A percentile compares a stretch with the other conserved stretches of the same genome.
Evolutionary conservation across 108 stramenopile genomes (phyloP).

Genomic region (Nitzschia putrida): DNA sequence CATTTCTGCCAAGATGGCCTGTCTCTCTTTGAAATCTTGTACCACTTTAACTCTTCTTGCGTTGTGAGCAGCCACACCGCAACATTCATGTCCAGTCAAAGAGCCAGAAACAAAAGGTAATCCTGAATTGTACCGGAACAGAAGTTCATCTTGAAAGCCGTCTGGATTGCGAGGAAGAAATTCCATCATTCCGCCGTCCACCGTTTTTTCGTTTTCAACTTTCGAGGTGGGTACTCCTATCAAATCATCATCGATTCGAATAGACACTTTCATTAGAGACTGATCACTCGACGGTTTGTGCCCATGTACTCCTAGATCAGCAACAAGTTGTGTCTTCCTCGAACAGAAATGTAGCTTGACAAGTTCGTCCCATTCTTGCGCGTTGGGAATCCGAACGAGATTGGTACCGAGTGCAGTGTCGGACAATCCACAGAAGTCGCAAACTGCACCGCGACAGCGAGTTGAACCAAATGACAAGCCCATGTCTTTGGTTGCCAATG

Average conservation of each 20-base stretch:
- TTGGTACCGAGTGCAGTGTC: slow-evolving; percentile 76
- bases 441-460: slow-evolving; percentile 55
- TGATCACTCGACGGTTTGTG: neutral
- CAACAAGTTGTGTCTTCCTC: slow-evolving; percentile 58
- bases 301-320: slow-evolving; percentile 36
- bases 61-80: slow-evolving; percentile 78
- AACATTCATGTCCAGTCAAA: slow-evolving; percentile 82
- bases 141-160: slow-evolving; percentile 73
- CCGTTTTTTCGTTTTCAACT: slow-evolving; percentile 37
- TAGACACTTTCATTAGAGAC: slow-evolving; percentile 46
- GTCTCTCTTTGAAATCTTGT: slow-evolving; percentile 43
- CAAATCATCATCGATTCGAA: slow-evolving; percentile 71
- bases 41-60: slow-evolving; percentile 65
- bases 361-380: slow-evolving; percentile 75
- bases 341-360: slow-evolving; percentile 53
- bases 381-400: slow-evolving; percentile 73
- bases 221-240: slow-evolving; percentile 45
- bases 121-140: slow-evolving; percentile 51
- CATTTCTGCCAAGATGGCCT: slow-evolving; percentile 46
- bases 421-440: slow-evolving; percentile 77
- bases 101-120: slow-evolving; percentile 78
- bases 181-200: slow-evolving; percentile 68
- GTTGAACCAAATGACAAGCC: slow-evolving; percentile 54
- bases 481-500: slow-evolving; percentile 48
- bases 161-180: slow-evolving; percentile 67